Evolutionary conservation across 1,284 basidiomycete genomes (phyloP), one percentile per base, ranked within the genome.

Genomic region (Trichosporon coremiiforme): DNA sequence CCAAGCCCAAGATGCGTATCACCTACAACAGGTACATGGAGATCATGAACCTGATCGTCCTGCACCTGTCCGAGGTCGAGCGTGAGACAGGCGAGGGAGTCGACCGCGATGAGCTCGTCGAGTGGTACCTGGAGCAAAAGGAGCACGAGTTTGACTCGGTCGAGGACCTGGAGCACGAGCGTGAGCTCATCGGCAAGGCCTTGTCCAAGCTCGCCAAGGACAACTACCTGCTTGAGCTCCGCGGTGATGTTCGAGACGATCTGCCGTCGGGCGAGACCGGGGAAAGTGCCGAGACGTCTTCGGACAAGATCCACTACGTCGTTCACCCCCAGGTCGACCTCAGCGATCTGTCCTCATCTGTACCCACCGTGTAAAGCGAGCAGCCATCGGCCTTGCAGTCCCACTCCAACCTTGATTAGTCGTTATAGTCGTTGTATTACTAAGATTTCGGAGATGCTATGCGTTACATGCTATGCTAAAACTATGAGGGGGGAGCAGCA

Each of bases 61-160:
- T 96, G 66, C 90, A 95, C 76, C 86, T 99, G 17, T 87, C 89
- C 36, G 89, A 90, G 62, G 85, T 90, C 7, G 97, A 99, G 85
- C 86, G 88, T 9, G 88, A 89, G 74, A 90, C 88, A 0, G 90
- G 90, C 29, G 87, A 85, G 63, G 95, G 95, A 10, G 85, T 97
- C 31, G 91, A 94, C 79, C 87, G 90, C 65, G 92, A 95, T 73
- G 94, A 95, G 78, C 87, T 99, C 62, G 90, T 97, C 71, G 93
- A 97, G 81, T 97, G 95, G 95, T 99, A 98, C 82, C 87, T 99
- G 66, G 95, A 99, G 85, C 85, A 89, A 72, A 91, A 89, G 82
- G 97, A 99, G 83, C 86, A 87, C 41, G 90, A 94, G 74, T 86
- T 98, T 64, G 89, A 91, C 73, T 90, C 90, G 64, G 87, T 94